Evolutionary conservation across 2,329 filamentous ascomycete genomes (phyloP).

Genomic region (Tolypocladium endophyticum): DNA sequence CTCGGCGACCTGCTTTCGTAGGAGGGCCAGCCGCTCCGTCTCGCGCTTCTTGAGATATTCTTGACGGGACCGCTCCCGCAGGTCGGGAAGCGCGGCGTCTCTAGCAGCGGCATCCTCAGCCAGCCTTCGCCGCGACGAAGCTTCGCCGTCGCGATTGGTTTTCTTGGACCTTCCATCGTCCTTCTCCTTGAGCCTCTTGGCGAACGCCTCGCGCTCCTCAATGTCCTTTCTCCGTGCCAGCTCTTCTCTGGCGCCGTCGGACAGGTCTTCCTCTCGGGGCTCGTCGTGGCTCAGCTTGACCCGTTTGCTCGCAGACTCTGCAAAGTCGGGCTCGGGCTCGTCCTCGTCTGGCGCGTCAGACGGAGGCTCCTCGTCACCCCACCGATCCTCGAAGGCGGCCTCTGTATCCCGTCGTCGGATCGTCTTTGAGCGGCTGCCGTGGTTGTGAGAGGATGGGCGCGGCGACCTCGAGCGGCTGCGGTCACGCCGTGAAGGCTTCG

Average conservation of each 20-base stretch:
- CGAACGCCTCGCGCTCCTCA: conserved; percentile 68
- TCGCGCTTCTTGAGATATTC: conserved; percentile 92
- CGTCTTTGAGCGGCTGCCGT: conserved; percentile 25
- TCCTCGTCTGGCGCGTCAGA: conserved; percentile 30
- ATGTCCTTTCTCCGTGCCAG: conserved; percentile 54
- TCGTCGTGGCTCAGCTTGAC: conserved; percentile 53
- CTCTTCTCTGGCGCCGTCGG: conserved; percentile 49
- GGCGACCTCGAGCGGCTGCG: conserved; percentile 24
- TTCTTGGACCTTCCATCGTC: conserved; percentile 63
- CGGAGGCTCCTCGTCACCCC: conserved; percentile 64
- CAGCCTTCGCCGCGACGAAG: conserved; percentile 42
- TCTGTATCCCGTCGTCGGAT: conserved; percentile 30
- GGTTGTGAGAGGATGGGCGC: conserved; percentile 11
- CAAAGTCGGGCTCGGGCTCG: conserved; percentile 44
- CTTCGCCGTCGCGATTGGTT: conserved; percentile 45
- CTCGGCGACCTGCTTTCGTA: conserved; percentile 82
- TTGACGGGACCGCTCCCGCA: conserved; percentile 76
- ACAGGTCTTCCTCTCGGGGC: conserved; percentile 34
- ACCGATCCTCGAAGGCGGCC: conserved; percentile 61
- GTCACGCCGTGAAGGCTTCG: conserved; percentile 14
- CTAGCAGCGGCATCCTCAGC: conserved; percentile 51
- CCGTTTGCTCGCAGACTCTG: conserved; percentile 61
- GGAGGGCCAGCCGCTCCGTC: conserved; percentile 70
- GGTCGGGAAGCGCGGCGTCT: conserved; percentile 63
- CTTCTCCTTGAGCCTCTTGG: conserved; percentile 62